These are phyloP conservation scores for Clarireedia sp. DNA, from an alignment of 2,329 filamentous ascomycete genomes.

Conservation along the genomic window DNA sequence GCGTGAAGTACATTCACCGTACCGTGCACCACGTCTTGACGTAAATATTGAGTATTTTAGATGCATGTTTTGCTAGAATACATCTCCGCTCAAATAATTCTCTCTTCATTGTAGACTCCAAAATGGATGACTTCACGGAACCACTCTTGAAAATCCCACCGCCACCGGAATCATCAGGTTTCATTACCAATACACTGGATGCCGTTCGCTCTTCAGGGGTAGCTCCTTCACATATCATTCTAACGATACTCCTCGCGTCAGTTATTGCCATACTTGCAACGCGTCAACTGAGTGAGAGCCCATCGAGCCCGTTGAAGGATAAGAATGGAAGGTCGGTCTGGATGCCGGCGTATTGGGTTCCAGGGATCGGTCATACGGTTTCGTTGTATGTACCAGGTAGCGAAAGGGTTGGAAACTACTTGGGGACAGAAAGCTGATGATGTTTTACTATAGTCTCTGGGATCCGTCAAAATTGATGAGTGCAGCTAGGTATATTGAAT, in stretches of 20 bases:
- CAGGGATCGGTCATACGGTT: constrained; percentile 46
- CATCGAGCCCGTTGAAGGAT: constrained; percentile 1
- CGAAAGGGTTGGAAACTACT: too few species aligned
- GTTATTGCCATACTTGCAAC: constrained; percentile 19
- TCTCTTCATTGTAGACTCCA: not conserved
- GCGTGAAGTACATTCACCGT: too few species aligned
- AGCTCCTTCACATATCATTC: constrained; percentile 9
- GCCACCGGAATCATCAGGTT: not conserved
- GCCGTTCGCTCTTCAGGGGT: constrained; percentile 1
- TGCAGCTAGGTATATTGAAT: constrained; percentile 16
- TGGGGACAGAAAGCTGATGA: not conserved
- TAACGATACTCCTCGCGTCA: constrained; percentile 17
- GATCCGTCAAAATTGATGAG: constrained; percentile 21
- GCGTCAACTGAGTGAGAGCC: constrained; percentile 19
- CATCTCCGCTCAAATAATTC: not conserved
- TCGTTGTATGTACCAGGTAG: constrained; percentile 33
- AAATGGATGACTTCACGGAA: constrained; percentile 22
- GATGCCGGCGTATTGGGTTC: constrained; percentile 51
- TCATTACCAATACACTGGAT: constrained; percentile 5
- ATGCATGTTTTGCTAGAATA: too few species aligned
- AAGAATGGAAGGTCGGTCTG: constrained; percentile 32
- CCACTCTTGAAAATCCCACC: not conserved
- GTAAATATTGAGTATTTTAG: too few species aligned
- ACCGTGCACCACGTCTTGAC: too few species aligned
- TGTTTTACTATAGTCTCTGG: constrained; percentile 18